Base-by-base conservation (phyloP, 768 basidiomycete species). In the Boletus sensibilis region DNA sequence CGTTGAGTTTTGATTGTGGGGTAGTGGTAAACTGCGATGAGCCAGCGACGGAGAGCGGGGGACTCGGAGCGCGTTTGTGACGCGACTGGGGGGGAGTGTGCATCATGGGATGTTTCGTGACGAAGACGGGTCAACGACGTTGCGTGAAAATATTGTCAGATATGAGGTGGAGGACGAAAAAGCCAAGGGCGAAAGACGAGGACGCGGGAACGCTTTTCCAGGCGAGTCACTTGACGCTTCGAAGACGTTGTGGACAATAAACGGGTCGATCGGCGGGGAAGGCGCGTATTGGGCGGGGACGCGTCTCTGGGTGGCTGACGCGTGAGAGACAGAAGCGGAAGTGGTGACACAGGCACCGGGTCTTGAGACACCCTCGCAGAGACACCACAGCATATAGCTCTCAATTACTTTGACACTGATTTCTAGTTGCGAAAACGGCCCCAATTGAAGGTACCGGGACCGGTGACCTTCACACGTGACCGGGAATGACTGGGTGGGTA, bases 1-100 rank as follows among this genome's bases (percentile, higher is more conserved):
- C 74, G 65, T 88, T 89, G 49, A 85, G 64, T 65, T 81, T 85
- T 48, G 77, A 76, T 53, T 74, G 72, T 9, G 76, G 74, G 23
- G 70, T 74, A 11, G 79, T 73, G 0, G 78, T 80, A 39, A 81
- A 61, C 21, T 81, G 78, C 5, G 81, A 73, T 45, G 81, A 80
- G 41, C 58, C 70, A 10, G 69, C 62, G 41, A 41, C 60, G 3
- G 72, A 74, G 55, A 61, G 60, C 0, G 73, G 67, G 6, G 73
- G 73, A 27, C 73, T 74, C 11, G 64, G 38, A 9, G 66, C 58
- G 57, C 73, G 74, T 59, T 47, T 64, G 43, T 60, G 66, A 57
- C 72, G 70, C 40, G 70, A 60, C 21, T 61, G 60, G 3, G 64
- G 50, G 10, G 68, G 25, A 1, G 68, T 62, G 11, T 57, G 57